Percentiles rank a stretch among this genome's conserved stretches.
Evolutionary conservation across 495 filamentous ascomycete species (phyloP).

Genomic region (Daldinia grandis): DNA sequence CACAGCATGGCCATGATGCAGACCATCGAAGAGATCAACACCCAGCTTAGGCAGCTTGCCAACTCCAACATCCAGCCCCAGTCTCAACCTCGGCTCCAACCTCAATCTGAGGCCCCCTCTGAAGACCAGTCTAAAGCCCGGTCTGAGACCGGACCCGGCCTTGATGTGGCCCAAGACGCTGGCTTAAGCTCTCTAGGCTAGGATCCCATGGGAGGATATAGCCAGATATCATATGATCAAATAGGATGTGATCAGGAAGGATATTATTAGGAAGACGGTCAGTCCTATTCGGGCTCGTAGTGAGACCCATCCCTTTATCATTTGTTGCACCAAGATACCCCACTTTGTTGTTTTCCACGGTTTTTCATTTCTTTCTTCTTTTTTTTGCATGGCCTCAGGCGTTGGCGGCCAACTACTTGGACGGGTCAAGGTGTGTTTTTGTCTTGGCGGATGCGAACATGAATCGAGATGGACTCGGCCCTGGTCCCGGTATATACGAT

Average conservation of each 20-base stretch:
- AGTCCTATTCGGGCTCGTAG: background rate
- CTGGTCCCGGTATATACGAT: background rate
- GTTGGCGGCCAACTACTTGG: background rate
- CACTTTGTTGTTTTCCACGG: background rate
- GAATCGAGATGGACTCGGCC: background rate
- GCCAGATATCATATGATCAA: background rate
- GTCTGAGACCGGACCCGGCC: no score
- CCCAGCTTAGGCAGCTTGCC: background rate
- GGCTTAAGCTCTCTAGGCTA: background rate
- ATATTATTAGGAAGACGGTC: background rate
- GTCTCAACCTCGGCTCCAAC: background rate
- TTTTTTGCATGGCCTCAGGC: background rate
- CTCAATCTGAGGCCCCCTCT: background rate
- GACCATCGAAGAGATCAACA: conserved; percentile 6
- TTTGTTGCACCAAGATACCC: conserved; percentile 5
- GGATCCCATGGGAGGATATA: background rate
- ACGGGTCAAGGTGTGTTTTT: background rate
- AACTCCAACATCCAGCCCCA: background rate
- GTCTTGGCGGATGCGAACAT: background rate
- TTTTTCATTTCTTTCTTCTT: background rate
- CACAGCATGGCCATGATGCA: conserved; percentile 36
- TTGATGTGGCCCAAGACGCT: background rate
- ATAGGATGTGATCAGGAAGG: background rate
- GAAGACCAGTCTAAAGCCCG: no score
- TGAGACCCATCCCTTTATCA: background rate